Evolutionary conservation across 164 flowering plant species (phyloP).

Genomic region (Vitis labrusca): DNA sequence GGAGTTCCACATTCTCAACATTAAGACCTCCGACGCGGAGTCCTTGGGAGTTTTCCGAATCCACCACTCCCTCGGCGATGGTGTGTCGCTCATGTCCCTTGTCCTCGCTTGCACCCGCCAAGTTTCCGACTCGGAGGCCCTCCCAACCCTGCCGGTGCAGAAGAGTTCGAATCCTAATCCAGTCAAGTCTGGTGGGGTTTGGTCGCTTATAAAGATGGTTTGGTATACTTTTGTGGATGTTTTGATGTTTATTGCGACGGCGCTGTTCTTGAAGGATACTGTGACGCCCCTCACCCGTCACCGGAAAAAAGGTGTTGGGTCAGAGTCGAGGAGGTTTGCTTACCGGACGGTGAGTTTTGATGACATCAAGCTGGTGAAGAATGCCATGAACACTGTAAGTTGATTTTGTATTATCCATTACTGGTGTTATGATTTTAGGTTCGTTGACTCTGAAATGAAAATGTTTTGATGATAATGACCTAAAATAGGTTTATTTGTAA

Average conservation of each 20-base stretch:
- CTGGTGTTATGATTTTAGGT: too few species aligned
- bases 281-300: constrained; percentile 43
- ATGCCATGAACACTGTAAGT: constrained; percentile 39
- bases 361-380: constrained; percentile 60
- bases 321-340: constrained; percentile 30
- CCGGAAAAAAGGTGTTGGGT: constrained; percentile 19
- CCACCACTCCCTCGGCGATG: constrained; percentile 82
- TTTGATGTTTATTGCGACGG: constrained; percentile 33
- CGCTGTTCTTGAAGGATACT: constrained; percentile 38
- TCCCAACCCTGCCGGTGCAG: constrained; percentile 46
- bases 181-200: constrained; percentile 3
- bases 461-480: too few species aligned
- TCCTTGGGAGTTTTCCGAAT: constrained; percentile 41
- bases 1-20: constrained; percentile 67
- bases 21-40: constrained; percentile 47
- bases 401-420: background rate
- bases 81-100: constrained; percentile 59
- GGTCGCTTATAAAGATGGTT: constrained; percentile 28
- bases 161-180: constrained; percentile 3
- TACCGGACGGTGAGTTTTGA: constrained; percentile 50
- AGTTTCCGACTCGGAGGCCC: constrained; percentile 36
- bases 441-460: too few species aligned
- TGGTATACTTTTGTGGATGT: constrained; percentile 49
- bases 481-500: too few species aligned
- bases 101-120: constrained; percentile 55